Evolutionary conservation across 768 basidiomycete genomes (phyloP), one percentile per base, ranked within the genome.

Genomic region (Russula brevipes): DNA sequence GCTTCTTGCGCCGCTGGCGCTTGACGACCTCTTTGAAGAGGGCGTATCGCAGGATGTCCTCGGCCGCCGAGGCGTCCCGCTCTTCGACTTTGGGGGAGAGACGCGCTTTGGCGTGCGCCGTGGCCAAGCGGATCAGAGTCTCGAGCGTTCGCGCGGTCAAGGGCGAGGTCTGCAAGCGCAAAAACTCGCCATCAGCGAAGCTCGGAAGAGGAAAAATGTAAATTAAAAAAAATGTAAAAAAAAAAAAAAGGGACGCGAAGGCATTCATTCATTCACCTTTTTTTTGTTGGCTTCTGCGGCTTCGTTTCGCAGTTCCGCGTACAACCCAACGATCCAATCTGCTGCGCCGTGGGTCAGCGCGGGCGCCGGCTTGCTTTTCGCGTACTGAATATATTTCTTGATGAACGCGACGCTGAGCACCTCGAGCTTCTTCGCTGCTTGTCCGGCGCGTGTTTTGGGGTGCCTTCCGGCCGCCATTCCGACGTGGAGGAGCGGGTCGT

Each of bases 321-420:
- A 99, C 42, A 95, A 90, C 53, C 89, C 84, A 45, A 96, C 90
- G 66, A 99, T 98, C 73, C 88, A 83, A 73, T 97, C 94, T 60
- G 95, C 93, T 5, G 97, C 97, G 45, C 91, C 94, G 72, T 94
- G 89, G 7, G 92, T 96, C 67, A 98, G 77, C 30, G 82, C 85
- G 1, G 97, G 97, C 61, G 89, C 82, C 17, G 86, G 81, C 70
- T 88, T 86, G 75, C 85, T 89, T 77, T 98, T 98, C 47, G 96
- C 91, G 70, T 98, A 98, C 75, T 98, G 96, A 61, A 99, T 89
- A 70, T 95, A 98, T 76, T 98, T 98, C 77, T 99, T 99, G 73
- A 99, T 86, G 72, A 99, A 99, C 5, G 88, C 78, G 64, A 97
- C 93, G 69, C 86, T 93, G 61, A 99, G 80, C 44, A 99, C 87